phyloP scores from a whole-genome alignment of 2,329 filamentous ascomycete species.

The Exophiala alcalophila region DNA sequence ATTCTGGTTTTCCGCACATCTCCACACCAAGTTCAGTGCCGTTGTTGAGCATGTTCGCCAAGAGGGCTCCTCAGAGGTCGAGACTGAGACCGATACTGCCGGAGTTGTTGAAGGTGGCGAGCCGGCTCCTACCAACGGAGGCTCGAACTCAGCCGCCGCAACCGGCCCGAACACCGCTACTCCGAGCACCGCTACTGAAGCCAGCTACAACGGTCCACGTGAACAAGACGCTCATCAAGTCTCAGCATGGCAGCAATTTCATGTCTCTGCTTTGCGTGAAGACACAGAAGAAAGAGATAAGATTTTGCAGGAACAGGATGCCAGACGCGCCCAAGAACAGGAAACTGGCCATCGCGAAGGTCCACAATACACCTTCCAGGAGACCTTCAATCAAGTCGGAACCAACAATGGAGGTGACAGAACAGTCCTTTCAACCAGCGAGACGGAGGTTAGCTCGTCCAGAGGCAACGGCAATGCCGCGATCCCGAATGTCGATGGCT shows the following conservation, averaged over 20 bases:
- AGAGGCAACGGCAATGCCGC: not conserved
- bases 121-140: too few relatives aligned
- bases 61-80: not conserved
- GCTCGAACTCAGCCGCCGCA: too few relatives aligned
- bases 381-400: constrained; percentile 42
- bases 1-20: constrained; percentile 90
- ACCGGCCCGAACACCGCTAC: too few relatives aligned
- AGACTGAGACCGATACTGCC: not conserved
- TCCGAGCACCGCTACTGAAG: not conserved
- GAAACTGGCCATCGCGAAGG: constrained; percentile 9
- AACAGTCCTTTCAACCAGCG: constrained; percentile 13
- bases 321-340: constrained; percentile 20
- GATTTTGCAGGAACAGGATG: constrained; percentile 31
- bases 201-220: constrained; percentile 15
- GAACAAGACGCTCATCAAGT: constrained; percentile 22
- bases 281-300: constrained; percentile 37
- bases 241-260: constrained; percentile 42
- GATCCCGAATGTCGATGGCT: constrained; percentile 27
- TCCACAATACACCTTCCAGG: constrained; percentile 33
- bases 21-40: constrained; percentile 85
- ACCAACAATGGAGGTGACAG: constrained; percentile 9
- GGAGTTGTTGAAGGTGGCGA: too few relatives aligned
- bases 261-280: constrained; percentile 33
- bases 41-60: constrained; percentile 48
- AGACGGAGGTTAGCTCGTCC: constrained; percentile 2